Evolutionary conservation across 1,284 basidiomycete genomes (phyloP).

Genomic region (Phlebopus sp.): DNA sequence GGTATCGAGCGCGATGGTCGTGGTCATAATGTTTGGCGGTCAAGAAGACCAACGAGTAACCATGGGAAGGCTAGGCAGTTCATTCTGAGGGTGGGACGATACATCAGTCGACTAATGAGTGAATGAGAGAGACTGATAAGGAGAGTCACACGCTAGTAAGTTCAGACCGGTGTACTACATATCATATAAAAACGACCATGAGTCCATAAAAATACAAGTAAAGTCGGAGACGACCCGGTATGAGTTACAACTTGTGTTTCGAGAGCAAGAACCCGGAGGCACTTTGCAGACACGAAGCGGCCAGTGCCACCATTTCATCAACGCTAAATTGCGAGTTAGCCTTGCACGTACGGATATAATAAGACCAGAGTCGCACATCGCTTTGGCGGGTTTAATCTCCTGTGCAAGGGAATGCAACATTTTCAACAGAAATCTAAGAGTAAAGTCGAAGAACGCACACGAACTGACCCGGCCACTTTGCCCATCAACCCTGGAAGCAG

Average conservation of each 20-base stretch:
- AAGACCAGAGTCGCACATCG: conserved; percentile 55
- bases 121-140: background rate
- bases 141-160: background rate
- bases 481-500: conserved; percentile 73
- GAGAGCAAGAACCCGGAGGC: conserved; percentile 34
- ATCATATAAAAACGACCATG: no score
- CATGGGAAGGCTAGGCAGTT: no score
- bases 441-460: conserved; percentile 37
- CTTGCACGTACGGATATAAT: background rate
- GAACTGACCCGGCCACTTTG: conserved; percentile 77
- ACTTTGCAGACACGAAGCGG: conserved; percentile 43
- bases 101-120: background rate
- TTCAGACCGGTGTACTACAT: background rate
- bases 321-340: conserved; percentile 42
- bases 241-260: conserved; percentile 44
- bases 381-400: conserved; percentile 79
- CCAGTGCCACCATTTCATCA: conserved; percentile 66
- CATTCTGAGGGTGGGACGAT: no score
- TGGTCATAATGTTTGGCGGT: no score
- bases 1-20: background rate
- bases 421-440: conserved; percentile 1
- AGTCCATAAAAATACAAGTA: no score
- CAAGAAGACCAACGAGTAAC: no score
- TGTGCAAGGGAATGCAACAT: conserved; percentile 21
- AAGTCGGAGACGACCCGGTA: no score